Percentiles rank a stretch among this genome's conserved stretches.
phyloP scores from a whole-genome alignment of 2,329 filamentous ascomycete genomes.

The Mollisiaceae sp. region DNA sequence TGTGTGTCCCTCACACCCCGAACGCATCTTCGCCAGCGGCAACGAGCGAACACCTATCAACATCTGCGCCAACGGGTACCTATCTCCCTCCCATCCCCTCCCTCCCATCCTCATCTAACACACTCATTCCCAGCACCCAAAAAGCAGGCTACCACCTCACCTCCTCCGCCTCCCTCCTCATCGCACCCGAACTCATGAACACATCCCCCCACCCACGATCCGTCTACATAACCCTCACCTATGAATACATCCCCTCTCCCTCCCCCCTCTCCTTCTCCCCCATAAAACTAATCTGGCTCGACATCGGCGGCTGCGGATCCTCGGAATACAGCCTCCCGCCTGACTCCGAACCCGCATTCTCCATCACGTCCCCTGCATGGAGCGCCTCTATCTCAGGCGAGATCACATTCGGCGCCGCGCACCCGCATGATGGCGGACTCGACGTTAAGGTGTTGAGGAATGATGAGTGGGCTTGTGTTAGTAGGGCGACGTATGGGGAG shows the following conservation, averaged over 20 bases:
- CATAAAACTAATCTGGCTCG: background rate
- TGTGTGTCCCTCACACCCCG: background rate
- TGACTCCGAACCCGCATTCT: background rate
- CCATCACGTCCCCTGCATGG: background rate
- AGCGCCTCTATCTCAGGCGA: background rate
- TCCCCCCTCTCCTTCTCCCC: background rate
- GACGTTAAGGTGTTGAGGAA: background rate
- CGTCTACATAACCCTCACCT: constrained; percentile 4
- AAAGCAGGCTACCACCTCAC: background rate
- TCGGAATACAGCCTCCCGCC: background rate
- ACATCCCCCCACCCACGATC: background rate
- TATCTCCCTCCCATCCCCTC: too few relatives aligned
- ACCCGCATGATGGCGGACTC: background rate
- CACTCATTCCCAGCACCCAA: background rate
- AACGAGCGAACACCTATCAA: constrained; percentile 1
- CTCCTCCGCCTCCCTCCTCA: background rate
- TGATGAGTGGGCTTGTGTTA: background rate
- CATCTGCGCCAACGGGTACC: background rate
- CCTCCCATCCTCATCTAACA: background rate
- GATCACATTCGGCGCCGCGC: background rate
- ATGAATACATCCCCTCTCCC: constrained; percentile 1
- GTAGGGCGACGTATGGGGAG: background rate
- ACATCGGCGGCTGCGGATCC: background rate
- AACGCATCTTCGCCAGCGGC: constrained; percentile 3
- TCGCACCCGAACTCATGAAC: constrained; percentile 4